Conservation (phyloP, 352 stramenopile species). For the Pythium volutum region DNA sequence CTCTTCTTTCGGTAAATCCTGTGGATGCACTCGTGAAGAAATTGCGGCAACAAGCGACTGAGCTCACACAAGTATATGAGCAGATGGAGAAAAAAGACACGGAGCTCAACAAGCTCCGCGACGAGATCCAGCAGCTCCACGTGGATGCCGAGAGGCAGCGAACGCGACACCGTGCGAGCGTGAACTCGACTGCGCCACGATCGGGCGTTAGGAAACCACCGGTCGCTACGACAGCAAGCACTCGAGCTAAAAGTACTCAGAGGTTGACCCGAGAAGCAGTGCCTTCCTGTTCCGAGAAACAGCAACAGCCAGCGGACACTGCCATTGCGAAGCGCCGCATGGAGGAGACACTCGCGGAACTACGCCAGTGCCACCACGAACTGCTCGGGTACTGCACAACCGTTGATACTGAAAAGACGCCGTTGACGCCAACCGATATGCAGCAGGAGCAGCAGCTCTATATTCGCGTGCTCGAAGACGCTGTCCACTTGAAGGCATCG, state of each 20-base stretch:
- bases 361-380: slow-evolving; percentile 37
- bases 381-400: slow-evolving; percentile 8
- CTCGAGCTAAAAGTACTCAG: neutral
- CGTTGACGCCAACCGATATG: neutral
- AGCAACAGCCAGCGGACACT: slow-evolving; percentile 12
- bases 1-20: slow-evolving; percentile 32
- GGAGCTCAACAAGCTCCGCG: slow-evolving; percentile 34
- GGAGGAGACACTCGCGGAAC: slow-evolving; percentile 37
- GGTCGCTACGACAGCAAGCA: neutral
- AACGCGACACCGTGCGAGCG: slow-evolving; percentile 10
- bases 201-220: slow-evolving; percentile 12
- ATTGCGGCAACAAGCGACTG: slow-evolving; percentile 59
- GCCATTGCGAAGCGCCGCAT: slow-evolving; percentile 36
- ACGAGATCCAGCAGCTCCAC: slow-evolving; percentile 41
- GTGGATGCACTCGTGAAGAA: slow-evolving; percentile 75
- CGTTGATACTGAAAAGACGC: neutral
- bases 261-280: neutral
- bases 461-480: slow-evolving; percentile 76
- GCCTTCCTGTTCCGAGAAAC: neutral
- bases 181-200: neutral
- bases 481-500: slow-evolving; percentile 62
- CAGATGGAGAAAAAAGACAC: slow-evolving; percentile 58
- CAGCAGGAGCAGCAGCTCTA: slow-evolving; percentile 55
- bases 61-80: slow-evolving; percentile 72
- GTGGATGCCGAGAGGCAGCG: slow-evolving; percentile 41